A percentile compares a stretch with the other conserved stretches of the same genome.
These are phyloP conservation scores for Phaseolus coccineus DNA, from an alignment of 331 rosid genomes.

Conservation along the genomic window DNA sequence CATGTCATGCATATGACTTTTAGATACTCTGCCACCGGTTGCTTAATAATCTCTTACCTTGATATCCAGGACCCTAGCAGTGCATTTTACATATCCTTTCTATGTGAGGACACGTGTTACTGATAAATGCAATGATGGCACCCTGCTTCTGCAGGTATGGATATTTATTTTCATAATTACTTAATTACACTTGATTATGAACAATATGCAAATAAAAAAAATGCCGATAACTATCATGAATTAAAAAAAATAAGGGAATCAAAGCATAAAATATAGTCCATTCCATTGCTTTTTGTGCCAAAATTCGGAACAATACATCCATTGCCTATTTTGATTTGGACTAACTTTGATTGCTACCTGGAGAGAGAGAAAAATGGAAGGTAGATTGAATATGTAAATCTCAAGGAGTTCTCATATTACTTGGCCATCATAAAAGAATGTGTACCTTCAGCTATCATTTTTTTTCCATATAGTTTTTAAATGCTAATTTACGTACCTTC, in stretches of 20 bases:
- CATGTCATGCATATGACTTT: constrained; percentile 30
- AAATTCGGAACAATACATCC: constrained; percentile 26
- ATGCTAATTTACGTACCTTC: not conserved
- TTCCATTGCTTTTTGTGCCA: constrained; percentile 34
- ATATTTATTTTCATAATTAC: constrained; percentile 39
- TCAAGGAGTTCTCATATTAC: not conserved
- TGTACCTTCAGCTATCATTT: not conserved
- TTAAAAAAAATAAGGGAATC: not conserved
- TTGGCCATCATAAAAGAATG: not conserved
- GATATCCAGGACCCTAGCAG: constrained; percentile 86
- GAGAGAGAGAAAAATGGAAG: not conserved
- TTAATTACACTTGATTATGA: constrained; percentile 34
- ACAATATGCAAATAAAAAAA: not conserved
- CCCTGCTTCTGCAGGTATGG: constrained; percentile 91
- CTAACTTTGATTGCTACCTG: not conserved
- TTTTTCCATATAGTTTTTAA: not conserved
- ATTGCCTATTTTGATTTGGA: constrained; percentile 9
- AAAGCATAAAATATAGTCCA: constrained; percentile 7
- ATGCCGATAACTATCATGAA: not conserved
- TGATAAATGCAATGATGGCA: constrained; percentile 93
- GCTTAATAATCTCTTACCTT: constrained; percentile 33
- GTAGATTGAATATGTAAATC: not conserved
- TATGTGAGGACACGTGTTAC: constrained; percentile 81
- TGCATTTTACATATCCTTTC: constrained; percentile 97
- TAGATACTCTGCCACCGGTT: constrained; percentile 31